Conservation (phyloP, 371 early-diverging fungal species). For the Umbelopsis sp. region DNA sequence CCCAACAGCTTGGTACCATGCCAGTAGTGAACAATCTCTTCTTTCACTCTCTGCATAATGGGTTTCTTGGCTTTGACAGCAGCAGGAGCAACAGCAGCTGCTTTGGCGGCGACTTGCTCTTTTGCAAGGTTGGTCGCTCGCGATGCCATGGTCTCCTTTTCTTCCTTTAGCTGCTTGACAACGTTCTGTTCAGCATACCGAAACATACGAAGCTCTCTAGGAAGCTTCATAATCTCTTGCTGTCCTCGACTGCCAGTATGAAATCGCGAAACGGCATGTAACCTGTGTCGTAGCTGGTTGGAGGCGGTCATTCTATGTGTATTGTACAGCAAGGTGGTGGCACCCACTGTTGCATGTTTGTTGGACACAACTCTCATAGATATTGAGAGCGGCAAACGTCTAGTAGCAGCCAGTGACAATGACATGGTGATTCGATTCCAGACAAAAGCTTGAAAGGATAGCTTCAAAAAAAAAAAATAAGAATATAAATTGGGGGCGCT, state of each 20-base stretch:
- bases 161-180: slow-evolving; percentile 23
- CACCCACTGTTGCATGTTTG: slow-evolving; percentile 24
- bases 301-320: slow-evolving; percentile 18
- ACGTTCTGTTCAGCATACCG: slow-evolving; percentile 29
- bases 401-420: slow-evolving; percentile 5
- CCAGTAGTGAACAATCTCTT: slow-evolving; percentile 94
- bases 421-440: neutral
- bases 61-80: slow-evolving; percentile 67
- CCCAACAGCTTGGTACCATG: slow-evolving; percentile 93
- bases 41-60: slow-evolving; percentile 81
- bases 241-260: slow-evolving; percentile 19
- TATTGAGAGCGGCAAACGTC: slow-evolving; percentile 8
- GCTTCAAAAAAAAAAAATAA: slow-evolving; percentile 29
- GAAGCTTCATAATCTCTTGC: slow-evolving; percentile 24
- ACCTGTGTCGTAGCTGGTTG: slow-evolving; percentile 17
- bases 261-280: slow-evolving; percentile 15
- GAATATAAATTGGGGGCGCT: neutral
- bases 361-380: slow-evolving; percentile 4
- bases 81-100: slow-evolving; percentile 23
- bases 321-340: slow-evolving; percentile 24
- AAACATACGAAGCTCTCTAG: slow-evolving; percentile 31
- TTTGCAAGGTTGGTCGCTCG: slow-evolving; percentile 47
- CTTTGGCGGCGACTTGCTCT: slow-evolving; percentile 29
- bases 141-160: slow-evolving; percentile 48
- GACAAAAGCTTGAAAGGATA: neutral